Base-by-base conservation (phyloP, 208 protist species). In the Trypanosoma platydactyli region DNA sequence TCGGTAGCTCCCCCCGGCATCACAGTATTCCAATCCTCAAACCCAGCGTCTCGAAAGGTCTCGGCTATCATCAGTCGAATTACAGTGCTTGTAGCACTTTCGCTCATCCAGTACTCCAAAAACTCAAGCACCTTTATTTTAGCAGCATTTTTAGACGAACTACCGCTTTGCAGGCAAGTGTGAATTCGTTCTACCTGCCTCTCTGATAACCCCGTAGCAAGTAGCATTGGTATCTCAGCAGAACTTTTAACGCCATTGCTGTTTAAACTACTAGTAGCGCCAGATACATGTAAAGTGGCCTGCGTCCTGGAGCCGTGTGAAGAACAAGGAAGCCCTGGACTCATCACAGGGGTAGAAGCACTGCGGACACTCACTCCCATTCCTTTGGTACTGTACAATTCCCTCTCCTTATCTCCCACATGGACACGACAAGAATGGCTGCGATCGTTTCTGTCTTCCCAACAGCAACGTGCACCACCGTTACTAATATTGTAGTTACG, bases 91-190 rank as follows among this genome's bases (percentile, higher is more conserved):
- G 79, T 84, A 41, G 64, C 68, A 20, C 60, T 53, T 16, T 80
- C 71, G 49, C 76, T 74, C 70, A 92, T 81, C 86, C 86, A 92
- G 44, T 80, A 83, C 45, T 86, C 76, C 49, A 92, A 68, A 1
- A 88, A 68, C 60, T 89, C 86, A 35, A 89, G 71, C 52, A 86
- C 65, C 40, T 87, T 88, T 44, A 80, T 64, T 65, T 81, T 71
- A 40, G 78, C 76, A 50, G 51, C 59, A 46, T 16, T 60, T 46
- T 66, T 22, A 9, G 53, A 73, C 13, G 38, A 40, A 9, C 11
- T 62, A 29, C 40, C 35, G 40, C 30, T 62, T 42, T 50, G 12
- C 25, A 67, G 18, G 20, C 54, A 64, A 27, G 33, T 57, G n/a
- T 38, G 49, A 58, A 67, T 29, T 27, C 60, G 22, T 12, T 20